phyloP scores from a whole-genome alignment of 192 early-diverging fungal species.

The Coemansia erecta region DNA sequence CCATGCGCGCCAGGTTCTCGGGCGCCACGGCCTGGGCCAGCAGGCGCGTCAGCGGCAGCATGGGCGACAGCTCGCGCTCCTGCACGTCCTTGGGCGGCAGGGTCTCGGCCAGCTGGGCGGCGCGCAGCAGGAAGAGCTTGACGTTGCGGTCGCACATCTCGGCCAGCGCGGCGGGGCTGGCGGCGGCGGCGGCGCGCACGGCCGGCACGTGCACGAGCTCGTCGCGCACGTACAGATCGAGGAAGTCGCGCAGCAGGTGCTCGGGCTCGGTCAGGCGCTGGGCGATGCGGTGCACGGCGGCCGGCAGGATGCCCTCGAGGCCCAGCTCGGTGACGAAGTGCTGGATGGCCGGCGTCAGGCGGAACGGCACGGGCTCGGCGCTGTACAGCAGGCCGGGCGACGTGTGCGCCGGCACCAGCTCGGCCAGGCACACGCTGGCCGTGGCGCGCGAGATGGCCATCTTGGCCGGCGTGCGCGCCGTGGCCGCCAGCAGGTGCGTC shows the following conservation, averaged over 20 bases:
- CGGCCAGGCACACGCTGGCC: slow-evolving; percentile 84
- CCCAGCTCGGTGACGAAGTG: slow-evolving; percentile 91
- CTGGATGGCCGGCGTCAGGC: slow-evolving; percentile 97
- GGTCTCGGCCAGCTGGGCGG: slow-evolving; percentile 35
- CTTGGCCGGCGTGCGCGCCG: slow-evolving; percentile 85
- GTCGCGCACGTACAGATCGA: slow-evolving; percentile 93
- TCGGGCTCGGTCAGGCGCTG: slow-evolving; percentile 80
- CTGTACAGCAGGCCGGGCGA: slow-evolving; percentile 62
- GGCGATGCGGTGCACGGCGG: slow-evolving; percentile 79
- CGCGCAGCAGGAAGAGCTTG: slow-evolving; percentile 36
- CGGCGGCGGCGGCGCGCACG: slow-evolving; percentile 57
- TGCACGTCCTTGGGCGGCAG: slow-evolving; percentile 41
- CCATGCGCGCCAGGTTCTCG: slow-evolving; percentile 92
- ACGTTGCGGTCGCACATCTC: slow-evolving; percentile 55
- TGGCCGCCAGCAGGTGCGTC: slow-evolving; percentile 86
- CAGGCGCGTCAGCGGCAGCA: slow-evolving; percentile 87
- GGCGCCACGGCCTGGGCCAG: slow-evolving; percentile 89
- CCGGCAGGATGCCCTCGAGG: slow-evolving; percentile 89
- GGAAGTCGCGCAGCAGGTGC: slow-evolving; percentile 88
- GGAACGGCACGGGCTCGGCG: slow-evolving; percentile 92
- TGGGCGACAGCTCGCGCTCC: slow-evolving; percentile 44
- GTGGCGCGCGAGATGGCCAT: slow-evolving; percentile 80
- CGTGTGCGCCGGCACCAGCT: slow-evolving; percentile 68
- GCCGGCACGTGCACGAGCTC: slow-evolving; percentile 77
- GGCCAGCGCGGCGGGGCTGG: slow-evolving; percentile 35